Evolutionary conservation across 441 rosid genomes (phyloP).

Genomic region (Mallotus japonicus): DNA sequence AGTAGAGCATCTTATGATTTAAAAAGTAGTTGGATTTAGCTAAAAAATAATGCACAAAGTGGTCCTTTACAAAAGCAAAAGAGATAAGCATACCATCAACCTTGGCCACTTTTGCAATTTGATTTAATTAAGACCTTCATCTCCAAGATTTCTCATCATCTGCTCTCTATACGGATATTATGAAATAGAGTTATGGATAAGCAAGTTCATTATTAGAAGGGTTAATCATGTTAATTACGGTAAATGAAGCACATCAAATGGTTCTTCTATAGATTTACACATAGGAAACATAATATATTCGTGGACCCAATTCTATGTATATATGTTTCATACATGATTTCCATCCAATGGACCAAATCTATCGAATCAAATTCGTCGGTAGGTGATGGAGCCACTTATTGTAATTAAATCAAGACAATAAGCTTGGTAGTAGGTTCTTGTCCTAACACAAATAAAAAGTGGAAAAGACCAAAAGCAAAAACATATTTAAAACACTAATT

Average conservation of each 20-base stretch:
- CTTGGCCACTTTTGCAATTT: background rate
- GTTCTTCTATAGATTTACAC: background rate
- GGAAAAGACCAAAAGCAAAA: background rate
- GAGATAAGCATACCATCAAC: background rate
- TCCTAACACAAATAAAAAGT: slow-evolving; percentile 9
- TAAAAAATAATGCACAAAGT: slow-evolving; percentile 5
- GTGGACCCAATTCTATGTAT: background rate
- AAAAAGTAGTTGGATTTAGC: slow-evolving; percentile 7
- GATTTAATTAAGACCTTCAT: background rate
- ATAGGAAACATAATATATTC: background rate
- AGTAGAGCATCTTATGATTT: slow-evolving; percentile 3
- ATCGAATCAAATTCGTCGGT: slow-evolving; percentile 15
- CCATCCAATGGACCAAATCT: slow-evolving; percentile 18
- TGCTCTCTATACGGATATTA: background rate
- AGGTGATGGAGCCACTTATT: slow-evolving; percentile 17
- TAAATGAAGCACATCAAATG: no score
- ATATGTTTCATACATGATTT: background rate
- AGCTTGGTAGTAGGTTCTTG: slow-evolving; percentile 8
- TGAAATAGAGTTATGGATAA: background rate
- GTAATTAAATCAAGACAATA: background rate
- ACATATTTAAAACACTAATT: background rate
- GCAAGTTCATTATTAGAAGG: background rate
- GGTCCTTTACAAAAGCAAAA: slow-evolving; percentile 8
- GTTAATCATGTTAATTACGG: no score
- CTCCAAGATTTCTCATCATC: background rate